Conservation (phyloP, 1,284 basidiomycete species). For the Pulveroboletus sp. region DNA sequence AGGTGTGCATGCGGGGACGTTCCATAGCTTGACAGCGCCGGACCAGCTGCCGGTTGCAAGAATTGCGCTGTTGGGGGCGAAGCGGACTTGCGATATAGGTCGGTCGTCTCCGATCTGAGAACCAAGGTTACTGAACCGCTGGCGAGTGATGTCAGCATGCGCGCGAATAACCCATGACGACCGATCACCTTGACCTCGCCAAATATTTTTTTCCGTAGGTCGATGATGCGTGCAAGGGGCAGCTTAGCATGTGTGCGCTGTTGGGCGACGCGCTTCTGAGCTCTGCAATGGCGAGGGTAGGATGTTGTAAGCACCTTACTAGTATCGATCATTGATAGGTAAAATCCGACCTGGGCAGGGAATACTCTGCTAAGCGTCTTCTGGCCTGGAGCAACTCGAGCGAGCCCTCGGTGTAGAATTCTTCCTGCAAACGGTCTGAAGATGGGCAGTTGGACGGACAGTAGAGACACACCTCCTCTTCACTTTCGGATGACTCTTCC, state of each 20-base stretch:
- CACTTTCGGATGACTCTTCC: slow-evolving; percentile 62
- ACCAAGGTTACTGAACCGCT: slow-evolving; percentile 90
- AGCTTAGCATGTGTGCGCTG: slow-evolving; percentile 87
- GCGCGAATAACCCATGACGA: neutral
- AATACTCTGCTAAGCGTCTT: slow-evolving; percentile 85
- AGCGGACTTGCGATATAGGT: slow-evolving; percentile 91
- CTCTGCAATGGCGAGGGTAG: slow-evolving; percentile 56
- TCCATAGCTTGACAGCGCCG: slow-evolving; percentile 92
- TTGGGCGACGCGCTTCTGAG: slow-evolving; percentile 85
- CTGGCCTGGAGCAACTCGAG: slow-evolving; percentile 83
- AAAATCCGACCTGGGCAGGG: slow-evolving; percentile 85
- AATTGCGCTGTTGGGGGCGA: slow-evolving; percentile 86
- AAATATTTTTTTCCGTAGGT: slow-evolving; percentile 87
- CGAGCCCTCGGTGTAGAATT: slow-evolving; percentile 94
- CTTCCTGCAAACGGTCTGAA: slow-evolving; percentile 52
- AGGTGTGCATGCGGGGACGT: slow-evolving; percentile 84
- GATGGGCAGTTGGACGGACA: neutral
- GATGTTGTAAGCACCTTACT: slow-evolving; percentile 76
- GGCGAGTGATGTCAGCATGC: slow-evolving; percentile 6
- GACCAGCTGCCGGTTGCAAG: slow-evolving; percentile 96
- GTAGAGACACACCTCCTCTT: slow-evolving; percentile 63
- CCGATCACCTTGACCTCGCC: slow-evolving; percentile 76
- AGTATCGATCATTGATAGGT: slow-evolving; percentile 47
- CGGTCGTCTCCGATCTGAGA: slow-evolving; percentile 98
- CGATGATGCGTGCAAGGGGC: slow-evolving; percentile 88